These are phyloP conservation scores for Scleroderma bovista DNA, from an alignment of 768 basidiomycete genomes.

Conservation along the genomic window DNA sequence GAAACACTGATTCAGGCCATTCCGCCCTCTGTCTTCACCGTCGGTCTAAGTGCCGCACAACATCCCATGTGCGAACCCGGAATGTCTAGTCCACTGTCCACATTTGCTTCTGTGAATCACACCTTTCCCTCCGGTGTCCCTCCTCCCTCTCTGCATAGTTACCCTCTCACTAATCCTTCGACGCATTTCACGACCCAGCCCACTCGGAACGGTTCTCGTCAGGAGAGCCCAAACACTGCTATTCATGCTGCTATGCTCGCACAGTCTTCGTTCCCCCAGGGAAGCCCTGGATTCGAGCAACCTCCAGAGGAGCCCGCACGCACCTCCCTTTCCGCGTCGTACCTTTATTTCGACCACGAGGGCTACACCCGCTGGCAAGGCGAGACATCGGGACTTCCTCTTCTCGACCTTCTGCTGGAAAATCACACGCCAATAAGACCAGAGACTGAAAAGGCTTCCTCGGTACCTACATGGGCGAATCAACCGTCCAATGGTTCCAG, in stretches of 20 bases:
- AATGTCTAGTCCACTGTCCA: conserved; percentile 28
- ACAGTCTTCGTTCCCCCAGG: conserved; percentile 25
- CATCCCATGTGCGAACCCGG: conserved; percentile 31
- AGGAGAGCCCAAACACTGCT: conserved; percentile 39
- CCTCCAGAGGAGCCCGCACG: conserved; percentile 54
- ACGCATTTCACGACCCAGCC: conserved; percentile 60
- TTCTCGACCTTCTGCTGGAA: conserved; percentile 80
- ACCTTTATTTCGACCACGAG: conserved; percentile 84
- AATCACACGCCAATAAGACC: conserved; percentile 44
- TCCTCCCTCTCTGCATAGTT: conserved; percentile 72
- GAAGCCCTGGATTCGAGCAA: conserved; percentile 32
- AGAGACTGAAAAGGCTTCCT: conserved; percentile 24
- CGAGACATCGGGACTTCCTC: conserved; percentile 86
- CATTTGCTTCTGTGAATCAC: conserved; percentile 37
- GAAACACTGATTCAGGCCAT: conserved; percentile 83
- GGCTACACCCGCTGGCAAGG: conserved; percentile 89
- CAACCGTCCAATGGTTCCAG: conserved; percentile 32
- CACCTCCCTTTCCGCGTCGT: conserved; percentile 68
- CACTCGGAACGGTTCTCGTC: conserved; percentile 37
- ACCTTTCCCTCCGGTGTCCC: conserved; percentile 54
- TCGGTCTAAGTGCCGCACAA: conserved; percentile 38
- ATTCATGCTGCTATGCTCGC: conserved; percentile 37
- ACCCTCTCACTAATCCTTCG: conserved; percentile 77
- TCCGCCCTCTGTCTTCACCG: conserved; percentile 72
- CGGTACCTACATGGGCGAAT: conserved; percentile 24